phyloP scores from a whole-genome alignment of 2,329 filamentous ascomycete genomes.

The Hypomyces perniciosus region DNA sequence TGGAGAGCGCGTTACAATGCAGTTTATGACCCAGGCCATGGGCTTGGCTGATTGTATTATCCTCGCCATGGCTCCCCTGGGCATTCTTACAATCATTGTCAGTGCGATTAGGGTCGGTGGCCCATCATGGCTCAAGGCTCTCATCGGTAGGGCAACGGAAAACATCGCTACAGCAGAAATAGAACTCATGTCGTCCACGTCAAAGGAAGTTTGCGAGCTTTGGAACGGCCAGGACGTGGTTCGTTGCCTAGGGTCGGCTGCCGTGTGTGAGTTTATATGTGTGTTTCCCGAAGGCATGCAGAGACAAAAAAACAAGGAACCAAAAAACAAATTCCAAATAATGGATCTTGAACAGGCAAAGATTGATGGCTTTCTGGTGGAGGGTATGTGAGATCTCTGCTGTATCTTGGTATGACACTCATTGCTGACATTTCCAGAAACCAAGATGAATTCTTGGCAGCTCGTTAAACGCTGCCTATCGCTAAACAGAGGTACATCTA shows the following conservation, averaged over 20 bases:
- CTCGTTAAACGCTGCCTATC: neutral
- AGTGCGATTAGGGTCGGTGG: slow-evolving; percentile 40
- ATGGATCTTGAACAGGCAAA: neutral
- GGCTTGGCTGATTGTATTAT: slow-evolving; percentile 37
- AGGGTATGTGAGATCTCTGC: too few relatives aligned
- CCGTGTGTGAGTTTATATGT: slow-evolving; percentile 16
- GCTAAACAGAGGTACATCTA: neutral
- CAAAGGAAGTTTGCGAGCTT: slow-evolving; percentile 38
- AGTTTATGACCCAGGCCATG: slow-evolving; percentile 40
- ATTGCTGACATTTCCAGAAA: too few relatives aligned
- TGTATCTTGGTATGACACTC: too few relatives aligned
- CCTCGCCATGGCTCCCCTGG: slow-evolving; percentile 40
- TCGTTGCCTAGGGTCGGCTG: slow-evolving; percentile 13
- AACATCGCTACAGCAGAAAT: slow-evolving; percentile 33
- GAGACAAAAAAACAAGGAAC: neutral
- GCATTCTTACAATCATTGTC: slow-evolving; percentile 38
- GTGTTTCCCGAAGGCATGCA: neutral
- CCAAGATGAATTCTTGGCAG: too few relatives aligned
- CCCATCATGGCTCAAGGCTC: slow-evolving; percentile 34
- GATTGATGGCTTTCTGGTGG: neutral
- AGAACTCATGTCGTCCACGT: slow-evolving; percentile 42
- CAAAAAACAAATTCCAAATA: neutral
- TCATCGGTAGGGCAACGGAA: slow-evolving; percentile 41
- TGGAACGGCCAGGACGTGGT: slow-evolving; percentile 37
- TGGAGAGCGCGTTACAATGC: slow-evolving; percentile 41